A percentile compares a stretch with the other conserved stretches of the same genome.
Conservation (phyloP, 495 filamentous ascomycete genomes). For the Cercophora sp. region DNA sequence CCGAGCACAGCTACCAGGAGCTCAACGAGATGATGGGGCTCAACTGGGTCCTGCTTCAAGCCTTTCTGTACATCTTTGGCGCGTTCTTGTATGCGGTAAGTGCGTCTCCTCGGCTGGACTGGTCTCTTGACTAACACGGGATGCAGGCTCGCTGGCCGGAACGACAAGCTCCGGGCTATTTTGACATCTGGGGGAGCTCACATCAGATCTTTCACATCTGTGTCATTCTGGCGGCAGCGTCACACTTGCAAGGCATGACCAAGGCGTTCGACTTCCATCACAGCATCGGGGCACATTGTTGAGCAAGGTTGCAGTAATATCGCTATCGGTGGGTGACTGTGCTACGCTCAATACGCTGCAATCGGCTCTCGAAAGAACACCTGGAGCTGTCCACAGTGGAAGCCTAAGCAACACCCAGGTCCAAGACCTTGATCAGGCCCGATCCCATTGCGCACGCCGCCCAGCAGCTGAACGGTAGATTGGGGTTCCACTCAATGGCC, state of each 20-base stretch:
- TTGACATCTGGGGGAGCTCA: conserved; percentile 74
- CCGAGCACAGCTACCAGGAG: conserved; percentile 44
- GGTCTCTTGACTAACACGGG: neutral
- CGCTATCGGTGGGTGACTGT: too few relatives aligned
- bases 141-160: conserved; percentile 55
- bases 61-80: conserved; percentile 78
- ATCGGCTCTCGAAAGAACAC: too few relatives aligned
- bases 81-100: conserved; percentile 72
- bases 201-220: conserved; percentile 79
- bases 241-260: conserved; percentile 61
- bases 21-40: conserved; percentile 71
- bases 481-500: conserved; percentile 45
- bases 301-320: too few relatives aligned
- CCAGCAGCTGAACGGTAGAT: conserved; percentile 47
- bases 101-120: neutral
- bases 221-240: conserved; percentile 61
- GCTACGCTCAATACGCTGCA: too few relatives aligned
- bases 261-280: conserved; percentile 50
- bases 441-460: conserved; percentile 50
- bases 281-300: conserved; percentile 33
- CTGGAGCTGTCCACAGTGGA: too few relatives aligned
- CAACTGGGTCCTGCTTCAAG: conserved; percentile 71
- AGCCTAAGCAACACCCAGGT: conserved; percentile 40
- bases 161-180: conserved; percentile 55
- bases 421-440: conserved; percentile 44